Percentiles rank a stretch among this genome's conserved stretches.
These are phyloP conservation scores for Cutaneotrichosporon sp. DNA, from an alignment of 1,284 basidiomycete species.

Conservation along the genomic window DNA sequence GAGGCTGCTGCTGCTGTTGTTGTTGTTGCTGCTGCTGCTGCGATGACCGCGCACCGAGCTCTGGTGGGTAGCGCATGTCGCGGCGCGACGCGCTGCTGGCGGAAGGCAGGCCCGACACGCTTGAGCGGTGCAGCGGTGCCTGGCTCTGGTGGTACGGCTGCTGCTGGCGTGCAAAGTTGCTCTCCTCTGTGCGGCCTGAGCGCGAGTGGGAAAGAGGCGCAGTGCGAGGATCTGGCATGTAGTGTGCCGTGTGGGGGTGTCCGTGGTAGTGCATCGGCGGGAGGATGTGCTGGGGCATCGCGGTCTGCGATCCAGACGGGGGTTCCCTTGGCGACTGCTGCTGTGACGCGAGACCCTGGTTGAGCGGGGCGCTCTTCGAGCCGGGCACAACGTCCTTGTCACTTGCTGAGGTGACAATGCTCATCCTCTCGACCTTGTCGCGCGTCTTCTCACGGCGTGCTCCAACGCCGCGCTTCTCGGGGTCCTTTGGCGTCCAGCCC, in stretches of 20 bases:
- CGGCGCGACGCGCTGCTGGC: slow-evolving; percentile 4
- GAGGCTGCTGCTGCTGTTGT: slow-evolving; percentile 5
- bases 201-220: slow-evolving; percentile 34
- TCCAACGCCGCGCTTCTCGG: slow-evolving; percentile 38
- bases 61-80: slow-evolving; percentile 17
- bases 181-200: slow-evolving; percentile 31
- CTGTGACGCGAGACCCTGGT: slow-evolving; percentile 43
- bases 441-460: slow-evolving; percentile 47
- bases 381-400: slow-evolving; percentile 45
- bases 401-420: slow-evolving; percentile 37
- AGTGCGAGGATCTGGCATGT: slow-evolving; percentile 39
- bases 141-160: slow-evolving; percentile 27
- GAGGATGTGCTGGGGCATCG: slow-evolving; percentile 39
- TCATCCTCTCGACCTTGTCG: slow-evolving; percentile 50
- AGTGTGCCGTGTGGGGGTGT: slow-evolving; percentile 27
- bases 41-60: slow-evolving; percentile 10
- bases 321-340: slow-evolving; percentile 45
- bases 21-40: slow-evolving; percentile 6
- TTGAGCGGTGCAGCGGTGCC: slow-evolving; percentile 6
- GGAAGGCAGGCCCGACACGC: slow-evolving; percentile 12
- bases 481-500: slow-evolving; percentile 46
- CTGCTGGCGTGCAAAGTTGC: slow-evolving; percentile 42
- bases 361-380: slow-evolving; percentile 49
- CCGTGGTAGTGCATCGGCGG: slow-evolving; percentile 29
- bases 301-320: slow-evolving; percentile 42